phyloP scores from a whole-genome alignment of 495 filamentous ascomycete species.

The Bacidia gigantensis region DNA sequence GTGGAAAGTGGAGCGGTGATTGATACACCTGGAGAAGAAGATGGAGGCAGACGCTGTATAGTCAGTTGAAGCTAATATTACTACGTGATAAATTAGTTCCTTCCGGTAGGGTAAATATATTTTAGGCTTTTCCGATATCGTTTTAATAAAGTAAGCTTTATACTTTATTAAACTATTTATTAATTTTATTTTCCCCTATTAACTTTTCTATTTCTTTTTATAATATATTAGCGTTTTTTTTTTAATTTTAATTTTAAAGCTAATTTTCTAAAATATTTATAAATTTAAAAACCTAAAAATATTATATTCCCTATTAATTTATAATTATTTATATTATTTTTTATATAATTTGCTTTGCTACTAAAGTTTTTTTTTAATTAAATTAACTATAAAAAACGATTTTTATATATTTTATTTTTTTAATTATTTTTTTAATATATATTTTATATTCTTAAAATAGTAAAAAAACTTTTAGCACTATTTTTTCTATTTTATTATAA shows the following conservation, averaged over 20 bases:
- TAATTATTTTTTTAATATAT: background rate
- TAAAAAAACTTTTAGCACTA: background rate
- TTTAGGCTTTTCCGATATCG: no score
- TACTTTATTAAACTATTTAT: background rate
- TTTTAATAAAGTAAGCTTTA: no score
- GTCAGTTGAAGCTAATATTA: no score
- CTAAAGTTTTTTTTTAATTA: no score
- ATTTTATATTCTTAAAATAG: background rate
- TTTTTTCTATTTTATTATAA: background rate
- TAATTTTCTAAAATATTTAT: slow-evolving; percentile 1
- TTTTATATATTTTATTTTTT: no score
- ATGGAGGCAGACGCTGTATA: no score
- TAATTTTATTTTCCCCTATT: background rate
- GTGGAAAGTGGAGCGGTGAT: no score
- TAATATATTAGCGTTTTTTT: background rate
- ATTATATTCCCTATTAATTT: background rate
- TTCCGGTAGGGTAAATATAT: no score
- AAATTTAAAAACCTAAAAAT: background rate
- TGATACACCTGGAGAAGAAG: no score
- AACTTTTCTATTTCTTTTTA: background rate
- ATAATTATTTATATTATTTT: background rate
- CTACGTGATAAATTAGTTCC: no score
- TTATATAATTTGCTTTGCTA: no score
- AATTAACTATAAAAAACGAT: background rate
- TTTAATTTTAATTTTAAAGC: background rate